Base-by-base conservation (phyloP, 768 basidiomycete species). In the Amanita pallidorosea region DNA sequence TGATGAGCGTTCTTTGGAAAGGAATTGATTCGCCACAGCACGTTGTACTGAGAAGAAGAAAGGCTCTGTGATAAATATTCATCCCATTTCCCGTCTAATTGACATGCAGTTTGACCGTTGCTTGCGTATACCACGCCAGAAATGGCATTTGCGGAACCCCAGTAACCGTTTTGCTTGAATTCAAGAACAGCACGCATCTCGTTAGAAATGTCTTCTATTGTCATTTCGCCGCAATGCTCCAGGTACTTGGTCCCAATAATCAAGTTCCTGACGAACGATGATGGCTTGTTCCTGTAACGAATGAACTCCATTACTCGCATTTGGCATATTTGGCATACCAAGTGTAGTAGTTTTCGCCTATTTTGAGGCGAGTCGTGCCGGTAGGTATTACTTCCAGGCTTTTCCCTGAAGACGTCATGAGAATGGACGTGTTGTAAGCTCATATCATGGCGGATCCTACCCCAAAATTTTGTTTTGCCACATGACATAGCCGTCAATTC, bases 201-300 rank as follows among this genome's bases (percentile, higher is more conserved):
- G 22, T 70, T 75, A 23, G 69, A 69, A 5, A 64, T 69, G 57
- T 89, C 88, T 53, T 80, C 78, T 41, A 94, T 80, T 9, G 70
- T 76, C 80, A 92, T 78, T 61, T 84, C 77, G 23, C 90, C 90
- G 36, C 74, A 76, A 58, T 92, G 91, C 61, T 92, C 90, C 23
- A 94, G 74, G 61, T 93, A 94, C 60, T 92, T 92, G 22, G 87
- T 85, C 8, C 91, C 91, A 65, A 89, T 83, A 79, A 93, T 83
- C 52, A 94, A 69, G 65, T 92, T 92, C 54, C 90, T 72, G 72
- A 92, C 81, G 65, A 92, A 94, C 2, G 87, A 87, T 1, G 88
- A 89, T 1, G 90, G 90, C 56, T 85, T 88, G 43, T 77, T 83
- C 89, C 90, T 90, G 58, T 9, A 3, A 20, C 35, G 45, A 27